Evolutionary conservation across 1,284 basidiomycete genomes (phyloP).

Genomic region (Ganoderma lucidum): DNA sequence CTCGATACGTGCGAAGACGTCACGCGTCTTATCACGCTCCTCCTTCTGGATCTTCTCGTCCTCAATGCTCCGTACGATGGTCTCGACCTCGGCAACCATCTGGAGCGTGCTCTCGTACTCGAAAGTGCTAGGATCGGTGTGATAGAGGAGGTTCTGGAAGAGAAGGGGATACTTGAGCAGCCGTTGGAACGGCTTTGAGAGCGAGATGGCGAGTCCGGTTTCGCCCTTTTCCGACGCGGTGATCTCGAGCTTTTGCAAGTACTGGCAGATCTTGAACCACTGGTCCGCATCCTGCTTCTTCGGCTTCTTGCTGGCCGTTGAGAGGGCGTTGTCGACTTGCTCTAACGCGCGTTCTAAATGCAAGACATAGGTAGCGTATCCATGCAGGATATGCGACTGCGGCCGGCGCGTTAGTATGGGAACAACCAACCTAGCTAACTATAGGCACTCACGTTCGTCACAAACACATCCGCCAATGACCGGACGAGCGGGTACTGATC

Average conservation of each 20-base stretch:
- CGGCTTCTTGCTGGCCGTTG: slow-evolving; percentile 74
- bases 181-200: slow-evolving; percentile 97
- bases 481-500: slow-evolving; percentile 94
- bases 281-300: slow-evolving; percentile 83
- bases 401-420: slow-evolving; percentile 3
- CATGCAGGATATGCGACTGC: slow-evolving; percentile 90
- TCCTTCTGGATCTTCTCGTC: slow-evolving; percentile 98
- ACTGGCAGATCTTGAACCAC: slow-evolving; percentile 77
- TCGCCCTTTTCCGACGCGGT: slow-evolving; percentile 87
- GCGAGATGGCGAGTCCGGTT: slow-evolving; percentile 91
- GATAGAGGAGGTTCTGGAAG: slow-evolving; percentile 96
- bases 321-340: slow-evolving; percentile 85
- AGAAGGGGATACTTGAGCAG: slow-evolving; percentile 96
- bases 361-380: slow-evolving; percentile 91
- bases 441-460: slow-evolving; percentile 78
- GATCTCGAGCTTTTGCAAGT: slow-evolving; percentile 80
- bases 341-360: slow-evolving; percentile 91
- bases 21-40: slow-evolving; percentile 92
- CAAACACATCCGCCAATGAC: slow-evolving; percentile 92
- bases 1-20: slow-evolving; percentile 95
- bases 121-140: slow-evolving; percentile 95
- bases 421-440: not conserved
- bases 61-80: slow-evolving; percentile 94
- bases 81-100: slow-evolving; percentile 97
- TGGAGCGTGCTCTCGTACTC: slow-evolving; percentile 96